These are phyloP conservation scores for Rosa lucieae DNA, from an alignment of 306 rosid species.

Conservation along the genomic window DNA sequence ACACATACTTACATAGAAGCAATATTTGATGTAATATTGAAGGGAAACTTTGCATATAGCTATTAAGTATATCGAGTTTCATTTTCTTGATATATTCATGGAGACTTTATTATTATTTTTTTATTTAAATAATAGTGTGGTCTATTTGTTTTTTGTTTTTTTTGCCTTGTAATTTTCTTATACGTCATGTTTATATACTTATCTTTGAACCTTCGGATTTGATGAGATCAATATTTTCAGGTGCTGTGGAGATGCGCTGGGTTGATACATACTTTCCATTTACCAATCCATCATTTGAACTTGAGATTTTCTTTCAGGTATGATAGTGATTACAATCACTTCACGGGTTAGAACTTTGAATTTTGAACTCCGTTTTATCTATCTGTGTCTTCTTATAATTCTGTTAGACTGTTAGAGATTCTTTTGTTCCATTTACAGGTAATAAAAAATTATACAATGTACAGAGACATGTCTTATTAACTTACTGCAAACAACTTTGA, in stretches of 20 bases:
- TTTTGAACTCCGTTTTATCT: not conserved
- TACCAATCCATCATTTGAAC: constrained; percentile 94
- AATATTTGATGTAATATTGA: not conserved
- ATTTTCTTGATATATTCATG: not conserved
- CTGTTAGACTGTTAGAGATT: not conserved
- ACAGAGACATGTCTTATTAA: not conserved
- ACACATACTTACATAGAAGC: not conserved
- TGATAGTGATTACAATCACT: constrained; percentile 6
- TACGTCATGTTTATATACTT: constrained; percentile 6
- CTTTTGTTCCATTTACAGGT: not conserved
- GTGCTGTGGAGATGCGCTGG: constrained; percentile 98
- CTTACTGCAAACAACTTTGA: not conserved
- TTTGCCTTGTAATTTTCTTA: constrained; percentile 14
- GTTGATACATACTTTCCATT: constrained; percentile 95
- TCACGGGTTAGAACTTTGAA: not conserved
- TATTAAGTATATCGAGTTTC: not conserved
- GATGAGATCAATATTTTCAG: constrained; percentile 42
- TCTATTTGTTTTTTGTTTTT: not conserved
- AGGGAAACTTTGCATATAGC: not conserved
- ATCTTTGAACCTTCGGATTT: constrained; percentile 4
- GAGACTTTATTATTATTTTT: not conserved
- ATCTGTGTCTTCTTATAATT: not conserved
- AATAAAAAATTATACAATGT: not conserved
- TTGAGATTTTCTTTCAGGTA: constrained; percentile 92
- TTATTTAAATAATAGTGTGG: not conserved